Base-by-base conservation (phyloP, 192 early-diverging fungal species). In the Dimargaris xerosporica region DNA sequence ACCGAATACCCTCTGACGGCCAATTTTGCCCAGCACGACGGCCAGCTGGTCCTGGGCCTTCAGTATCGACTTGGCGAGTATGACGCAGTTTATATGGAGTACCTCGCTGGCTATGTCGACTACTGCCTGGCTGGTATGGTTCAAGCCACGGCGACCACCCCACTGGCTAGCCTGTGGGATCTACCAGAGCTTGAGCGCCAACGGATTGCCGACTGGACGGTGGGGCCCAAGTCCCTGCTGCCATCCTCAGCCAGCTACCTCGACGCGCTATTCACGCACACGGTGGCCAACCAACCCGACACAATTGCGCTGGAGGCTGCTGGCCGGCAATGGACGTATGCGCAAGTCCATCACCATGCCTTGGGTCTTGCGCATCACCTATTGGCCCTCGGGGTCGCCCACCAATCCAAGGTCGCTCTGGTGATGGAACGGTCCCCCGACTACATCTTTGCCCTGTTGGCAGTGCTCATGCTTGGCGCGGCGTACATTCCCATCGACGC, bases 401-500 rank as follows among this genome's bases (percentile, higher is more conserved):
- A n/a, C 2, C 23, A 29, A 7, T 12, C n/a, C 34, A 28, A 26
- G 3, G 50, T 60, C 0, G 58, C n/a, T 0, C 17, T 60, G n/a
- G 2, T 60, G 23, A 19, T 60, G 7, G 19, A 41, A 17, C 58
- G 58, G 12, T 21, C n/a, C 43, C 58, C 58, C 4, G 5, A 1
- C 1, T 16, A 30, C 21, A 41, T 60, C 16, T 13, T 60, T 17
- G 58, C 58, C 39, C 34, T 60, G 58, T 43, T 60, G 3, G 58
- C n/a, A n/a, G 58, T 60, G 30, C 58, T 60, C 17, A n/a, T 26
- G 28, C 34, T 39, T 0, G 58, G 58, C 16, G n/a, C 42, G 17
- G n/a, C 39, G 16, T 60, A 60, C 58, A 39, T 60, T 6, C 21
- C 41, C 21, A 44, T 60, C 21, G 58, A 60, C 41, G 0, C 58